Evolutionary conservation across 73 alveolate species (phyloP).

Genomic region (Symbiodinium pilosum): DNA sequence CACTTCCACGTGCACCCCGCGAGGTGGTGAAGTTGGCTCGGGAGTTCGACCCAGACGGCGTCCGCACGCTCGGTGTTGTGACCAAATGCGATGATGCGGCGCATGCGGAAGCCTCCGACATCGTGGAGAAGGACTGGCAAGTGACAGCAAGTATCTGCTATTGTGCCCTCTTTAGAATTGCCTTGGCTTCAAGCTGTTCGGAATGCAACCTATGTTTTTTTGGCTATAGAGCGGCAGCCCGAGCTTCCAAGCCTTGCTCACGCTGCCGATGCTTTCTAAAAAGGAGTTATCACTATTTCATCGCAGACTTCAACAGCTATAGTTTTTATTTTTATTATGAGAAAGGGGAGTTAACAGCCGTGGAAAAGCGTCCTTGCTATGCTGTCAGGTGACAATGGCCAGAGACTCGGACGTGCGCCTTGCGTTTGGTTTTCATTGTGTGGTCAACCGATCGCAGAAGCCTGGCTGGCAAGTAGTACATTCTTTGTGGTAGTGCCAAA

Average conservation of each 20-base stretch:
- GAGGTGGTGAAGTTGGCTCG: conserved; percentile 96
- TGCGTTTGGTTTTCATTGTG: conserved; percentile 5
- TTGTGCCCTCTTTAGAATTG: no score
- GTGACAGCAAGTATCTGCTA: neutral
- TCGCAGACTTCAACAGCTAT: no score
- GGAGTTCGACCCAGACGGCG: conserved; percentile 96
- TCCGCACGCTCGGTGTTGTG: conserved; percentile 97
- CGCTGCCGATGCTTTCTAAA: no score
- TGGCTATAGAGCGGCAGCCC: no score
- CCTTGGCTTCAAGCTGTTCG: no score
- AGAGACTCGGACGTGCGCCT: conserved; percentile 11
- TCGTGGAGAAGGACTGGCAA: conserved; percentile 31
- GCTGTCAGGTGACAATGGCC: neutral
- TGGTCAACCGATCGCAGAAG: neutral
- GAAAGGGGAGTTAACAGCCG: no score
- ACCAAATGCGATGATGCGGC: conserved; percentile 97
- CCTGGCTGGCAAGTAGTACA: no score
- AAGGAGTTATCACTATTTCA: no score
- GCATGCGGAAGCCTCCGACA: conserved; percentile 44
- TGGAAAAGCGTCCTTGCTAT: neutral
- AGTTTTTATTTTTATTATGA: no score
- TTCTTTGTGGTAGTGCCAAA: no score
- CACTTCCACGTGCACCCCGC: no score
- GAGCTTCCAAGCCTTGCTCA: neutral
- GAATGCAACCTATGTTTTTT: no score